Evolutionary conservation across 768 basidiomycete species (phyloP), one percentile per base, ranked within the genome.

Genomic region (Suillus weaverae): DNA sequence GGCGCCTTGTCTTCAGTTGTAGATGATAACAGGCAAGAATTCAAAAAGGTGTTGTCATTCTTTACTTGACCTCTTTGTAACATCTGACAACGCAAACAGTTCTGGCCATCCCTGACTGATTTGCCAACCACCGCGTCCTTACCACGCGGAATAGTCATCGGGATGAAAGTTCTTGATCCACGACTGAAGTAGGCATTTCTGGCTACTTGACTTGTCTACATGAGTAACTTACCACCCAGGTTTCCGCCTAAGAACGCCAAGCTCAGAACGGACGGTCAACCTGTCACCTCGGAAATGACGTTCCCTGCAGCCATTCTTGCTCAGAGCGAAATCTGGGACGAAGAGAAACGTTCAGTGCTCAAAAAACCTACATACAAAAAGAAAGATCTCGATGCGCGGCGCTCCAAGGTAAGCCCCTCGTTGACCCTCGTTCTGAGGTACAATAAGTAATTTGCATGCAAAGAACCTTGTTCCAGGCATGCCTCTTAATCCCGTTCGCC

Each of bases 231-330:
- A 5, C 30, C 14, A 60, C 54, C 2, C 61, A 96, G 95, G 68
- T 96, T 94, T 71, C 94, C 95, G 57, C 95, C 94, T 0, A 86
- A 89, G 73, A 91, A 92, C 69, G 84, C 87, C 2, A 87, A 86
- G 71, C 72, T 81, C 4, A 72, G 74, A 5, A 54, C 74, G 7
- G 72, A 74, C 14, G 67, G 73, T 26, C 68, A 77, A 57, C 66
- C 72, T 16, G 67, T 67, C 13, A 64, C 70, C 20, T 64, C 73
- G 2, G 69, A 79, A 1, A 76, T 77, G 5, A 72, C 82, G 7
- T 80, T 85, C 50, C 93, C 92, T 0, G 85, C 84, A 0, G 71
- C 83, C 0, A 72, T 77, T 3, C 81, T 91, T 0, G 90, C 94
- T 9, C 80, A 79, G 44, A 89, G 87, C 68, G 82, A 86, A 16